Conservation (phyloP, 768 basidiomycete genomes). For the Rhizopogon vesiculosus region DNA sequence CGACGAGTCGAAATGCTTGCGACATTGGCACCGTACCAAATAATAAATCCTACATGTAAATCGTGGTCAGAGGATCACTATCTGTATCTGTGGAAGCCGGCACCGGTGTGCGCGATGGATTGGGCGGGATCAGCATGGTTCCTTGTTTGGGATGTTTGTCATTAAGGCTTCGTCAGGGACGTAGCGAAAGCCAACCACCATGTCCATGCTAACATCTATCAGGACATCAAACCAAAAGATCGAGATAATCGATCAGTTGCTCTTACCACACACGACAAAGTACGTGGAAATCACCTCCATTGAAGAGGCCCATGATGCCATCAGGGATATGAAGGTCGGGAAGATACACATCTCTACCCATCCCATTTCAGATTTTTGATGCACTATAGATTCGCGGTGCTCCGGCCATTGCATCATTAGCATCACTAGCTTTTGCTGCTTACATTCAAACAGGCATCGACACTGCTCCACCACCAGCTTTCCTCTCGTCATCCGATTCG, state of each 20-base stretch:
- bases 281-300: conserved; percentile 64
- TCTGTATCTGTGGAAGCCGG: too few species aligned
- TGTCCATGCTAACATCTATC: conserved; percentile 35
- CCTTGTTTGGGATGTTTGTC: too few species aligned
- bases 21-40: too few species aligned
- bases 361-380: neutral
- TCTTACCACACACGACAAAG: conserved; percentile 74
- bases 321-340: conserved; percentile 89
- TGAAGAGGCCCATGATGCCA: conserved; percentile 88
- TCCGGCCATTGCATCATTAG: conserved; percentile 92
- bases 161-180: too few species aligned
- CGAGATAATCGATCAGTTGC: conserved; percentile 88
- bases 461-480: conserved; percentile 44
- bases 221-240: conserved; percentile 46
- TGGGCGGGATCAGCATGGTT: too few species aligned
- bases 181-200: neutral
- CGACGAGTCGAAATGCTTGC: too few species aligned
- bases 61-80: too few species aligned
- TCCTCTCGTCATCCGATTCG: conserved; percentile 45
- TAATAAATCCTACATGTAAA: too few species aligned
- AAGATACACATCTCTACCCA: neutral
- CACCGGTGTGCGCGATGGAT: too few species aligned
- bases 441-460: conserved; percentile 53
- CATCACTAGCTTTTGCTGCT: conserved; percentile 71
- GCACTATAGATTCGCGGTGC: conserved; percentile 75